These are phyloP conservation scores for Stephanodiscus minutulus DNA, from an alignment of 108 stramenopile species.

Conservation along the genomic window DNA sequence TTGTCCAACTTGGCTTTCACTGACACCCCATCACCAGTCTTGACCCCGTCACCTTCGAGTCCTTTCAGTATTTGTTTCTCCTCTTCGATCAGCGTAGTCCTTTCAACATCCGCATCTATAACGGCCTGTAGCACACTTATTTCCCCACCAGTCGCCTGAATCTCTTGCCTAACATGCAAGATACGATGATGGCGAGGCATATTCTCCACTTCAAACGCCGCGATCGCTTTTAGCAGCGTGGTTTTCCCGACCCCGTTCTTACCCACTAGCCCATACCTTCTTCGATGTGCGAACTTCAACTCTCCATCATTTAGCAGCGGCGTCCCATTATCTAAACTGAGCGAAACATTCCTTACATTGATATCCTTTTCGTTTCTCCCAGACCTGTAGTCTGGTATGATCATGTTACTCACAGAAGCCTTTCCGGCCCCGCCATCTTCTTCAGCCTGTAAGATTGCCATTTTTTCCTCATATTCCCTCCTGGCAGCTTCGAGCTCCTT, in stretches of 20 bases:
- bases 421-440: conserved; percentile 58
- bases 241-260: conserved; percentile 80
- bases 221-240: conserved; percentile 94
- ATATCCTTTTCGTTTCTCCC: conserved; percentile 87
- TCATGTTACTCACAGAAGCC: conserved; percentile 75
- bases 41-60: conserved; percentile 53
- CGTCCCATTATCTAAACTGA: conserved; percentile 88
- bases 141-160: conserved; percentile 62
- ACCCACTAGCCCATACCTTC: conserved; percentile 70
- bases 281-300: conserved; percentile 90
- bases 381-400: conserved; percentile 76
- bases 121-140: conserved; percentile 94
- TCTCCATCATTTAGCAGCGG: conserved; percentile 87
- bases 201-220: conserved; percentile 88
- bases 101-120: conserved; percentile 91
- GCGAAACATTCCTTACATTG: conserved; percentile 73
- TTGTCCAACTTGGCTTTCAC: conserved; percentile 59
- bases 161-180: conserved; percentile 98
- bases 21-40: conserved; percentile 27
- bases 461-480: conserved; percentile 59
- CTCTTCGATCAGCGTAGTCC: conserved; percentile 80
- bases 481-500: conserved; percentile 75
- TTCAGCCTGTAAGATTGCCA: conserved; percentile 43
- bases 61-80: conserved; percentile 65
- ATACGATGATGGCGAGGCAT: conserved; percentile 92